Base-by-base conservation (phyloP, 176 grass and related monocot species). In the Puya raimondii region DNA sequence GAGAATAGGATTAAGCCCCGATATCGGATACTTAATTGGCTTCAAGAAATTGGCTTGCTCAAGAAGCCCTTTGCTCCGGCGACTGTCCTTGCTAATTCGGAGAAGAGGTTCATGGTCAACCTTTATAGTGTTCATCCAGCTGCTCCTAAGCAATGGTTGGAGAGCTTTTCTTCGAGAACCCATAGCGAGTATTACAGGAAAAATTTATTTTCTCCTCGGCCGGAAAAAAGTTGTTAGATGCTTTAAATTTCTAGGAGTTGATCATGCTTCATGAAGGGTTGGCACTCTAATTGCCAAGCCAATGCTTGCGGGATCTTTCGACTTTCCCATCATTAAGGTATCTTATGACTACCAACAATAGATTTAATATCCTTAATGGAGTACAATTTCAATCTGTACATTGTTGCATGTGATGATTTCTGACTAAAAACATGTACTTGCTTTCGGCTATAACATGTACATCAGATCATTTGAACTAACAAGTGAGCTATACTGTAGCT, bases 141-240 rank as follows among this genome's bases (percentile, higher is more conserved):
- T 70, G 92, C 68, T 71, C 92, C 89, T 16, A 96, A 96, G 69
- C 74, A 89, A 79, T 96, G 92, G 89, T 85, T 96, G 22, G 92
- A 92, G 59, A 81, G 87, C 74, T 87, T 92, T 70, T 96, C 86
- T 68, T 87, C 83, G 74, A 81, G 76, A 64, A 70, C 17, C 66
- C 70, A 51, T 53, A 89, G 63, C 63, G 85, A 86, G 49, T 64
- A 50, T 67, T 91, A 86, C 75, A 74, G 79, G 59, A 82, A 72
- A 69, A 86, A 84, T 64, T 84, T 86, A 50, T 82, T 75, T 81
- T 5, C 8, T 51, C 68, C 73, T 52, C 16, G 49, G 65, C 63
- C 68, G 48, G 86, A 14, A 74, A 64, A 22, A 65, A 42, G 68
- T 81, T 74, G 21, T 64, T 78, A 65, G 67, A 54, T 74, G 66